Evolutionary conservation across 2,329 filamentous ascomycete genomes (phyloP).

Genomic region (Venturia oleaginea): DNA sequence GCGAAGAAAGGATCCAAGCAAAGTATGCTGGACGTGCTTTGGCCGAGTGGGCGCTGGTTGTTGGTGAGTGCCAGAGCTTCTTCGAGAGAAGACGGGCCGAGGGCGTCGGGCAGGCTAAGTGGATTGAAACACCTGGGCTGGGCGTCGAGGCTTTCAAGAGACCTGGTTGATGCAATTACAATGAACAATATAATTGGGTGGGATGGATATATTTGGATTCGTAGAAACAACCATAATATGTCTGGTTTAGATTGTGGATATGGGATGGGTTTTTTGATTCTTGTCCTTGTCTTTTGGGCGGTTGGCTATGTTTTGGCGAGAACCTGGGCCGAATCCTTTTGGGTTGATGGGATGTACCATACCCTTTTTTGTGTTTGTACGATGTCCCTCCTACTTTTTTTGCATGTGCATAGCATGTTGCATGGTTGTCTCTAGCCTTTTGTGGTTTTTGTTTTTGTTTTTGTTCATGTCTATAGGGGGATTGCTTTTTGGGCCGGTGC

Average conservation of each 20-base stretch:
- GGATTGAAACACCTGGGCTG: conserved; percentile 60
- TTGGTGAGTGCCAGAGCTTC: conserved; percentile 73
- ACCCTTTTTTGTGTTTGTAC: not conserved
- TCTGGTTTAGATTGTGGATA: conserved; percentile 3
- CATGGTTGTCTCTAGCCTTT: not conserved
- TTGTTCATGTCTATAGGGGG: too few species aligned
- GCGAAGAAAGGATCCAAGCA: conserved; percentile 15
- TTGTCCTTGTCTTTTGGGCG: not conserved
- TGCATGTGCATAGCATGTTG: not conserved
- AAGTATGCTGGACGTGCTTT: conserved; percentile 63
- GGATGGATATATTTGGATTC: not conserved
- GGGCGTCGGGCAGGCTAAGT: conserved; percentile 55
- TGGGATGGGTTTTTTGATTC: not conserved
- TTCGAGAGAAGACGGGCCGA: conserved; percentile 67
- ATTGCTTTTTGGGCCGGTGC: too few species aligned
- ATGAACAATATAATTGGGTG: not conserved
- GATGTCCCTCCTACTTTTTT: not conserved
- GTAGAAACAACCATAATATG: not conserved
- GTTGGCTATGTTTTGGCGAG: not conserved
- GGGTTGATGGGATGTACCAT: not conserved
- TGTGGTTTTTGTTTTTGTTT: not conserved
- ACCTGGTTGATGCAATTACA: conserved; percentile 22
- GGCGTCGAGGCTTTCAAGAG: conserved; percentile 55
- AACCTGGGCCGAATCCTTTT: not conserved
- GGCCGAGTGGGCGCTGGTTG: conserved; percentile 68